Evolutionary conservation across 371 early-diverging fungal genomes (phyloP).

Genomic region (Rhizopus stolonifer): DNA sequence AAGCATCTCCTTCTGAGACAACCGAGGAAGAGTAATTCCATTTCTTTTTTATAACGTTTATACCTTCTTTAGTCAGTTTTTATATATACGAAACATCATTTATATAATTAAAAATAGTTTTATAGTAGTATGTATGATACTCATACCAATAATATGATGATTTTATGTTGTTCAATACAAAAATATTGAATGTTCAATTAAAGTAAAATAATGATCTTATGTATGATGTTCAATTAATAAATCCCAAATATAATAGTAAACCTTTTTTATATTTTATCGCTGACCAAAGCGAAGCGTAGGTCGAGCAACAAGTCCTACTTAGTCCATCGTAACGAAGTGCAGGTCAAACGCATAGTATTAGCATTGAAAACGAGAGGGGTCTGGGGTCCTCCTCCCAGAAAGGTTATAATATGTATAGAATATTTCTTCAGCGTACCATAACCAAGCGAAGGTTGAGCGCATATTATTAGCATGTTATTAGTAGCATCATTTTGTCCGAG

Average conservation of each 20-base stretch:
- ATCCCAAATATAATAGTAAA: constrained; percentile 15
- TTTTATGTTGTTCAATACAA: constrained; percentile 12
- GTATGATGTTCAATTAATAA: constrained; percentile 15
- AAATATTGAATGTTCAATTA: constrained; percentile 5
- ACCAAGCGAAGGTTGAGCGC: constrained; percentile 9
- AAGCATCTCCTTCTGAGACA: constrained; percentile 17
- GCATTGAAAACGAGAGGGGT: constrained; percentile 7
- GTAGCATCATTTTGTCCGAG: constrained; percentile 1
- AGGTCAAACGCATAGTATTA: constrained; percentile 4
- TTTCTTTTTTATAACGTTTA: constrained; percentile 14
- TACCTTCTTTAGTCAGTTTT: constrained; percentile 15
- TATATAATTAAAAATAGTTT: constrained; percentile 14
- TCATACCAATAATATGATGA: constrained; percentile 15
- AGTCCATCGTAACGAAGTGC: too few species aligned
- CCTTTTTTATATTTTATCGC: constrained; percentile 15
- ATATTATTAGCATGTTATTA: constrained; percentile 5
- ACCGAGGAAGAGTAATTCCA: constrained; percentile 14
- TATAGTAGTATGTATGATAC: constrained; percentile 15
- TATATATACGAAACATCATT: constrained; percentile 13
- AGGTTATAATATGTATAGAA: constrained; percentile 7
- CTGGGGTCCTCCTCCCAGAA: constrained; percentile 4
- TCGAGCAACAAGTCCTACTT: too few species aligned
- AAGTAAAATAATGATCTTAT: constrained; percentile 14
- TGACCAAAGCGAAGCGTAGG: constrained; percentile 10
- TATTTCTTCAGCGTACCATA: constrained; percentile 4